phyloP scores from a whole-genome alignment of 23 red algal genomes.

The Gracilaria caudata region DNA sequence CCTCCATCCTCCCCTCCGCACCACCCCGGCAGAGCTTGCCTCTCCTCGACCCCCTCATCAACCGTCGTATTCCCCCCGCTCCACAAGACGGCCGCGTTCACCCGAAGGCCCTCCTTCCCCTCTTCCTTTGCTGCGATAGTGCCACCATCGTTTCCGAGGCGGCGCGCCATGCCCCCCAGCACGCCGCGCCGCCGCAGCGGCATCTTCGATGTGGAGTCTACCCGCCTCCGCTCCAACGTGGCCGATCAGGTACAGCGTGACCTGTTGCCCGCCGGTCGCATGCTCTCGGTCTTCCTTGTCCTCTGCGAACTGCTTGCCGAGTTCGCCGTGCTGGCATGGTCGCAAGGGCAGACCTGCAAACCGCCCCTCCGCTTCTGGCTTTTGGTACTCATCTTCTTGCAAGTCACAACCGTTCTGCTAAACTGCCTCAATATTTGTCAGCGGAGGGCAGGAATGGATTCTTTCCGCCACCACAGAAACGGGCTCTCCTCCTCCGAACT shows the following conservation, averaged over 20 bases:
- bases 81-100: conserved; percentile 24
- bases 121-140: background rate
- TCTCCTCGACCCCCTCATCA: background rate
- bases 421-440: conserved; percentile 69
- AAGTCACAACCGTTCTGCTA: conserved; percentile 73
- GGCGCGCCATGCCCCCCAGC: conserved; percentile 28
- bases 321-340: conserved; percentile 66
- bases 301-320: conserved; percentile 88
- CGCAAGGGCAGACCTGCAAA: conserved; percentile 73
- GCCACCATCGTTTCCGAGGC: background rate
- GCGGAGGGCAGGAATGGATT: conserved; percentile 31
- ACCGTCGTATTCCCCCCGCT: background rate
- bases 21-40: background rate
- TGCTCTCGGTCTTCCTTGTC: conserved; percentile 87
- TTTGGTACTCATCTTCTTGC: conserved; percentile 80
- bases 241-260: conserved; percentile 89
- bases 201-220: conserved; percentile 76
- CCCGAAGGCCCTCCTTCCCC: background rate
- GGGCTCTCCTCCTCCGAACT: conserved; percentile 56
- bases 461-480: conserved; percentile 46
- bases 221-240: conserved; percentile 83
- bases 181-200: conserved; percentile 45
- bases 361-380: conserved; percentile 89
- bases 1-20: conserved; percentile 1
- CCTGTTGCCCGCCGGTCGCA: conserved; percentile 78